Base-by-base conservation (phyloP, 129 eudicot species). In the Helianthus tuberosus region DNA sequence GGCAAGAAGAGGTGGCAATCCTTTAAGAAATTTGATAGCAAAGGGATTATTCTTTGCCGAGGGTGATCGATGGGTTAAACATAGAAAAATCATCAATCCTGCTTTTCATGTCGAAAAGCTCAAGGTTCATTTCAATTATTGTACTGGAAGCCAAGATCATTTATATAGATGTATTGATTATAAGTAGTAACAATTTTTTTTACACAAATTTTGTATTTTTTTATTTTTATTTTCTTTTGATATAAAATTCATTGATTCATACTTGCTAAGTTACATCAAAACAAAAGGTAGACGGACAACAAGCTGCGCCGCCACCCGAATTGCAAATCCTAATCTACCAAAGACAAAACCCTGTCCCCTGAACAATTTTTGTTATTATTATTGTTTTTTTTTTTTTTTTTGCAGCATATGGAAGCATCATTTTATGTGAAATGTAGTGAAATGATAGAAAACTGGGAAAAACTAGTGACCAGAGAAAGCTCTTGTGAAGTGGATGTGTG, bases 71-170 rank as follows among this genome's bases (percentile, higher is more conserved):
- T 67, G 71, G 74, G 41, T 27, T 46, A 66, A 66, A 49, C 75
- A 76, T 39, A 23, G 72, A 67, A 67, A 67, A 27, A 67, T 67
- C 55, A 67, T 67, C 43, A 67, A 47, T 17, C 72, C 58, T 8
- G 57, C 58, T 3, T 61, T 80, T 35, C 85, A 80, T 69, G 44
- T 68, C 1, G 88, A 77, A 54, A 85, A 81, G 65, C 61, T 85
- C 61, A 85, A 11, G 43, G 20, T 62, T 12, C 15, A 0, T 29
- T 62, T 6, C 43, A 11, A 44, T 62, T 32, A 6, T 27, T 27
- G 32, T 27, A 27, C 32, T 27, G 32, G 32, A 27, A 27, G 32
- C 32, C 32, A 27, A 2, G 32, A 27, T 0, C 32, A 27, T 43
- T 43, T 43, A 8, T 2, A 41, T 8, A 11, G 8, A 43, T 9